phyloP scores from a whole-genome alignment of 2,329 filamentous ascomycete species.

The Monosporascus sp. region DNA sequence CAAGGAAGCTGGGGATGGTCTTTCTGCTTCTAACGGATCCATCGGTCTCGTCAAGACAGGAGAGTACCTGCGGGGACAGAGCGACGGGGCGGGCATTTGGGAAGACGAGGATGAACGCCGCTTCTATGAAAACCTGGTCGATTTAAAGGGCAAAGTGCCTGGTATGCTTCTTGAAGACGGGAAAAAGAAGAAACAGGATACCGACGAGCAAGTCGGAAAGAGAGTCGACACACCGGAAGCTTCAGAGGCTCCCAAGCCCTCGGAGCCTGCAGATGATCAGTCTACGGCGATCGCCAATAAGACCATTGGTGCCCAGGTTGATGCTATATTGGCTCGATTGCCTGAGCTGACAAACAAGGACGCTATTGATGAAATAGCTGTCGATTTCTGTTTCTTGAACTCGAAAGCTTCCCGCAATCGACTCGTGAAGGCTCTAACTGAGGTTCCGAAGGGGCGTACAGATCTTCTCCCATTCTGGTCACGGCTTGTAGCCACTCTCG shows the following conservation, averaged over 20 bases:
- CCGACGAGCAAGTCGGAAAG: slow-evolving; percentile 77
- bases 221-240: slow-evolving; percentile 55
- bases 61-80: slow-evolving; percentile 85
- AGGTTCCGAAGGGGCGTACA: slow-evolving; percentile 88
- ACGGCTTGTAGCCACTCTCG: slow-evolving; percentile 87
- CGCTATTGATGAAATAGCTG: slow-evolving; percentile 81
- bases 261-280: slow-evolving; percentile 64
- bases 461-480: slow-evolving; percentile 89
- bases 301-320: slow-evolving; percentile 93
- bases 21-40: slow-evolving; percentile 62
- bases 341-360: slow-evolving; percentile 91
- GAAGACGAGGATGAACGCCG: slow-evolving; percentile 96
- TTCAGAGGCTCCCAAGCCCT: slow-evolving; percentile 43
- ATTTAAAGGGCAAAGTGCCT: slow-evolving; percentile 92
- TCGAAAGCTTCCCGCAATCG: slow-evolving; percentile 96
- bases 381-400: slow-evolving; percentile 97
- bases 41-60: slow-evolving; percentile 93
- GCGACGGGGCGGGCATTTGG: slow-evolving; percentile 92
- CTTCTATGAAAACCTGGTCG: slow-evolving; percentile 95
- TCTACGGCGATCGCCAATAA: slow-evolving; percentile 97
- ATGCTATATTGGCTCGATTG: slow-evolving; percentile 80
- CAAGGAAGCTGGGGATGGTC: slow-evolving; percentile 71
- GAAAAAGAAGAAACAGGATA: slow-evolving; percentile 86
- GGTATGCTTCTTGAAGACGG: slow-evolving; percentile 87
- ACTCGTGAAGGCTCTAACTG: slow-evolving; percentile 85